These are phyloP conservation scores for Actinomortierella wolfii DNA, from an alignment of 371 early-diverging fungal species.

Conservation along the genomic window DNA sequence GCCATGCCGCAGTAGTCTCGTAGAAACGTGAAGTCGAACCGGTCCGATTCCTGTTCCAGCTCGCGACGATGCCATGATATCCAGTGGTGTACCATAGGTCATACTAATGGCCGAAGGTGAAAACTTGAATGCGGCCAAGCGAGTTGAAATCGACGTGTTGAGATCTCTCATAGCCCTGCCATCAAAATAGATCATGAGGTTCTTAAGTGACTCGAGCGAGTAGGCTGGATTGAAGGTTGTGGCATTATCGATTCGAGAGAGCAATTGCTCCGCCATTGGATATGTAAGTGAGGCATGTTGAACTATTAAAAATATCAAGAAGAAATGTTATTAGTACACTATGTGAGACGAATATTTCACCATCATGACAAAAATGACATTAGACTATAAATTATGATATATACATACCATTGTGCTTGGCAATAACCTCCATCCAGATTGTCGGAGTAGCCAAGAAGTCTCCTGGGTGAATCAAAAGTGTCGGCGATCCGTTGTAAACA, in stretches of 20 bases:
- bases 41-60: constrained; percentile 24
- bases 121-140: constrained; percentile 20
- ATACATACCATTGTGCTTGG: constrained; percentile 31
- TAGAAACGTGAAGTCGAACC: constrained; percentile 31
- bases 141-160: constrained; percentile 11
- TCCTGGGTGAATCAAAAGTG: constrained; percentile 13
- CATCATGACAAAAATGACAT: not conserved
- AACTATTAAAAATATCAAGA: constrained; percentile 44
- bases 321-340: not conserved
- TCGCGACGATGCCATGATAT: constrained; percentile 34
- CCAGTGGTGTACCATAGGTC: constrained; percentile 36
- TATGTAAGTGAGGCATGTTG: constrained; percentile 78
- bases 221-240: constrained; percentile 34
- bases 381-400: not conserved
- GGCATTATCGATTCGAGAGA: constrained; percentile 51
- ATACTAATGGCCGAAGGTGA: constrained; percentile 21
- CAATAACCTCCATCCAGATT: constrained; percentile 30
- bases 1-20: constrained; percentile 32
- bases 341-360: not conserved
- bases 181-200: constrained; percentile 71
- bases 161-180: constrained; percentile 58
- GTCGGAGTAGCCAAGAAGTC: constrained; percentile 46
- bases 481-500: constrained; percentile 54
- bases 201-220: constrained; percentile 63
- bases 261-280: constrained; percentile 77